phyloP scores from a whole-genome alignment of 1,284 basidiomycete species.

The Rhodotorula sp. region DNA sequence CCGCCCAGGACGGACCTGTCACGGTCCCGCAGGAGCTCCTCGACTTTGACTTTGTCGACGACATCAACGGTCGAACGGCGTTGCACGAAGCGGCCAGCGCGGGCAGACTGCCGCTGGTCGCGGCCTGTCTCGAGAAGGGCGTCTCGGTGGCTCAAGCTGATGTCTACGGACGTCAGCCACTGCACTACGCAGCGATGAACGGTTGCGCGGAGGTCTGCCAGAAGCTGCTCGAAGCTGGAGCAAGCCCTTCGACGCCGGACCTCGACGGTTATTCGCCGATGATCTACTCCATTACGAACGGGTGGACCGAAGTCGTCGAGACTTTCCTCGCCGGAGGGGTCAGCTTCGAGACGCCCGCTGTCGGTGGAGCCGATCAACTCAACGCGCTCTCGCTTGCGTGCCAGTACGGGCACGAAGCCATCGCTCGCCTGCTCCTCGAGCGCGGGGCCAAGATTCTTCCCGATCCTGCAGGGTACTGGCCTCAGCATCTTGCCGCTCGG shows the following conservation, averaged over 20 bases:
- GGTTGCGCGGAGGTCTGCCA: conserved; percentile 76
- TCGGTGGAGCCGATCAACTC: conserved; percentile 58
- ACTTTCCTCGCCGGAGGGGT: conserved; percentile 67
- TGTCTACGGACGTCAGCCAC: conserved; percentile 84
- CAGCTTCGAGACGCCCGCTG: conserved; percentile 57
- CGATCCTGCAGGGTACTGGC: conserved; percentile 92
- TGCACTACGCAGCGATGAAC: conserved; percentile 96
- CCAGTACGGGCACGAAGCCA: conserved; percentile 81
- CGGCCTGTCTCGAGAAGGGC: conserved; percentile 72
- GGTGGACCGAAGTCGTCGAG: conserved; percentile 77
- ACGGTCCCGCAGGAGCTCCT: conserved; percentile 65
- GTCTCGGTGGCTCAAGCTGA: conserved; percentile 70
- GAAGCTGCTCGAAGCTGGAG: conserved; percentile 67
- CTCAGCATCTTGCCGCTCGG: conserved; percentile 95
- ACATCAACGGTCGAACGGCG: conserved; percentile 93
- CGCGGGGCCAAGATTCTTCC: conserved; percentile 74
- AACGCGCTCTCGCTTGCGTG: conserved; percentile 88
- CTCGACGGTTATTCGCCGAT: conserved; percentile 92
- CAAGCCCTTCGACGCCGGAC: conserved; percentile 71
- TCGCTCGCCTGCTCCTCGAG: conserved; percentile 72
- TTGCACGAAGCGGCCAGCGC: conserved; percentile 88
- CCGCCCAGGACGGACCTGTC: background rate
- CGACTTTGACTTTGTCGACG: conserved; percentile 88
- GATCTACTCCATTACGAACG: conserved; percentile 86
- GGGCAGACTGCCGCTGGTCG: conserved; percentile 75